phyloP scores from a whole-genome alignment of 768 basidiomycete genomes.

The Dictyophora rubrovolvata region DNA sequence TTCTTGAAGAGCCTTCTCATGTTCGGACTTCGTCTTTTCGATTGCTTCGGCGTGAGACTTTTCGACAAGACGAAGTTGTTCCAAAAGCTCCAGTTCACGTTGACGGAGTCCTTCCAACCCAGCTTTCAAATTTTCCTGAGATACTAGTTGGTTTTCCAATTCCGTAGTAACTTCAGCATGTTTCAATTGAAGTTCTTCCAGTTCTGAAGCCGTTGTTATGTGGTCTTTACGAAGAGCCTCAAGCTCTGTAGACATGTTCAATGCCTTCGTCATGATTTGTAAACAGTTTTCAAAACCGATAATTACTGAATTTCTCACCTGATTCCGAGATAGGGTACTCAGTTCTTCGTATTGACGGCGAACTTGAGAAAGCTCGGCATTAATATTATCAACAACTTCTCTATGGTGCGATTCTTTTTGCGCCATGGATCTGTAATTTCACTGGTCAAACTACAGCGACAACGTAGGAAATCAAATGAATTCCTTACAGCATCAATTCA shows the following conservation, averaged over 20 bases:
- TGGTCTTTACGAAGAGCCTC: constrained; percentile 61
- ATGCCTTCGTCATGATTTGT: constrained; percentile 34
- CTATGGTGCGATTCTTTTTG: constrained; percentile 89
- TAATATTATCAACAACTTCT: constrained; percentile 66
- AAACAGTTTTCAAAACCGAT: background rate
- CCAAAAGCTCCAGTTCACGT: constrained; percentile 37
- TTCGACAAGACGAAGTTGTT: constrained; percentile 17
- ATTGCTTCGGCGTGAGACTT: constrained; percentile 28
- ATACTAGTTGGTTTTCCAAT: constrained; percentile 21
- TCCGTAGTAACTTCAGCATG: constrained; percentile 37
- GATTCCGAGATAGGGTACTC: constrained; percentile 70
- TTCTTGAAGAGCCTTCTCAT: constrained; percentile 32
- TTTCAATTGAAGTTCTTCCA: constrained; percentile 47
- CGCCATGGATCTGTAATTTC: constrained; percentile 74
- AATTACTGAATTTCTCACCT: constrained; percentile 38
- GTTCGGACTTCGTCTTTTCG: constrained; percentile 34
- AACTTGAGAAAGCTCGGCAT: constrained; percentile 53
- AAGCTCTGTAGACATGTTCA: constrained; percentile 84
- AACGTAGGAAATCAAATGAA: constrained; percentile 1
- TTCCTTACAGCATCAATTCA: constrained; percentile 80
- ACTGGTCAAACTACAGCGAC: background rate
- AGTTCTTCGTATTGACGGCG: constrained; percentile 78
- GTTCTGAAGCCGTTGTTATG: constrained; percentile 35
- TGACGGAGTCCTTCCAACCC: constrained; percentile 1
- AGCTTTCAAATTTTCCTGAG: constrained; percentile 27